These are phyloP conservation scores for Fraxinus excelsior DNA, from an alignment of 257 asterid species.

Conservation along the genomic window DNA sequence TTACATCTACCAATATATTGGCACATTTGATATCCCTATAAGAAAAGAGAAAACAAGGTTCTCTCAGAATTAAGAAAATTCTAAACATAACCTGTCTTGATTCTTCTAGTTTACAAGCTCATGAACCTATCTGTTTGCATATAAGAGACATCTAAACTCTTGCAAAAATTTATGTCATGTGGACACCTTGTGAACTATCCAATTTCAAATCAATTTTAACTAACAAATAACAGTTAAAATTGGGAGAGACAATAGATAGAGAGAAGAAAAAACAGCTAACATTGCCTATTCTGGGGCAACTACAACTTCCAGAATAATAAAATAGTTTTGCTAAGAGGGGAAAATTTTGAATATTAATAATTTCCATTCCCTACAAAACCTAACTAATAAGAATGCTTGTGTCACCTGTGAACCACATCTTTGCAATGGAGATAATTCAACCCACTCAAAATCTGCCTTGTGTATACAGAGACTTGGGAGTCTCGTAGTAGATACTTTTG, in stretches of 20 bases:
- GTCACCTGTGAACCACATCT: conserved; percentile 65
- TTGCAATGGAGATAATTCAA: conserved; percentile 59
- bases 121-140: conserved; percentile 8
- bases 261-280: not conserved
- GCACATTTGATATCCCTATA: conserved; percentile 74
- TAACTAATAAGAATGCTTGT: conserved; percentile 12
- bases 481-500: conserved; percentile 49
- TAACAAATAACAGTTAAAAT: not conserved
- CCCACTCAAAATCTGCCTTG: conserved; percentile 65
- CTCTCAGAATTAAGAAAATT: conserved; percentile 18
- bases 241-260: conserved; percentile 12
- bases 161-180: conserved; percentile 1
- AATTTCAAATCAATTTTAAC: conserved; percentile 13
- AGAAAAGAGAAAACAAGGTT: conserved; percentile 22
- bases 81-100: not conserved
- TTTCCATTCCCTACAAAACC: conserved; percentile 21
- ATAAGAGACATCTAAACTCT: not conserved
- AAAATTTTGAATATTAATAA: not conserved
- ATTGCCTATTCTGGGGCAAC: conserved; percentile 1
- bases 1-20: conserved; percentile 65
- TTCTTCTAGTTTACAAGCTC: conserved; percentile 17
- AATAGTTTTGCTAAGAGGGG: not conserved
- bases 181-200: conserved; percentile 10
- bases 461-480: conserved; percentile 62
- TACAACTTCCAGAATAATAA: conserved; percentile 7